Percentiles rank a stretch among this genome's conserved stretches.
Evolutionary conservation across 306 rosid genomes (phyloP).

Genomic region (Malus sylvestris): DNA sequence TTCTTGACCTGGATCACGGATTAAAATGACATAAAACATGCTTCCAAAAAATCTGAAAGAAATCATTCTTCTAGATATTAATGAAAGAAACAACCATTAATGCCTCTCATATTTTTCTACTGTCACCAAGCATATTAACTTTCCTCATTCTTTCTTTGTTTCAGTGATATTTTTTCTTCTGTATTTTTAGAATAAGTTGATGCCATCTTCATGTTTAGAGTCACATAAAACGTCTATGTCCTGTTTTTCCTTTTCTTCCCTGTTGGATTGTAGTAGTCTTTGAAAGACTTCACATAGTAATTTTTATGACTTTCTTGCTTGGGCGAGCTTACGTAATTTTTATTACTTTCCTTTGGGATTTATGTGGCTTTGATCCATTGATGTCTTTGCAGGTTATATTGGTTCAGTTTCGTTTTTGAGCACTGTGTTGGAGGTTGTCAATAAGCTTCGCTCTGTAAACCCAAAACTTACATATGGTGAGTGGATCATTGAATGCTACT

Average conservation of each 20-base stretch:
- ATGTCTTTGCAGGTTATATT: slow-evolving; percentile 57
- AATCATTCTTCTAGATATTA: background rate
- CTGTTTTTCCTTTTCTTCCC: background rate
- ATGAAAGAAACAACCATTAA: background rate
- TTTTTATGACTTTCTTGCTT: background rate
- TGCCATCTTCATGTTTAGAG: background rate
- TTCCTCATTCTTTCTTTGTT: background rate
- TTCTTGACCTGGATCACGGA: background rate
- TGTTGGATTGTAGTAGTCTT: background rate
- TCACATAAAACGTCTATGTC: background rate
- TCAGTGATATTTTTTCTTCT: background rate
- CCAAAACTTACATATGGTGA: slow-evolving; percentile 64
- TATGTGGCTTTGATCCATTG: slow-evolving; percentile 4
- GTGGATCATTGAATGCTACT: background rate
- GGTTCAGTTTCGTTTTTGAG: slow-evolving; percentile 72
- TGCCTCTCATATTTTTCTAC: background rate
- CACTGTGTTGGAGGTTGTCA: slow-evolving; percentile 64
- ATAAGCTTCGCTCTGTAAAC: slow-evolving; percentile 61
- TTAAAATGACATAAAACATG: background rate
- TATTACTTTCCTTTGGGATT: background rate
- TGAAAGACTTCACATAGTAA: background rate
- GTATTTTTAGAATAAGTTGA: background rate
- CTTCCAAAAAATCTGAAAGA: background rate
- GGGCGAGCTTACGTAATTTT: background rate
- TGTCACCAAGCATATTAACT: background rate